Evolutionary conservation across 306 rosid species (phyloP).

Genomic region (Sechiopsis laciniata): DNA sequence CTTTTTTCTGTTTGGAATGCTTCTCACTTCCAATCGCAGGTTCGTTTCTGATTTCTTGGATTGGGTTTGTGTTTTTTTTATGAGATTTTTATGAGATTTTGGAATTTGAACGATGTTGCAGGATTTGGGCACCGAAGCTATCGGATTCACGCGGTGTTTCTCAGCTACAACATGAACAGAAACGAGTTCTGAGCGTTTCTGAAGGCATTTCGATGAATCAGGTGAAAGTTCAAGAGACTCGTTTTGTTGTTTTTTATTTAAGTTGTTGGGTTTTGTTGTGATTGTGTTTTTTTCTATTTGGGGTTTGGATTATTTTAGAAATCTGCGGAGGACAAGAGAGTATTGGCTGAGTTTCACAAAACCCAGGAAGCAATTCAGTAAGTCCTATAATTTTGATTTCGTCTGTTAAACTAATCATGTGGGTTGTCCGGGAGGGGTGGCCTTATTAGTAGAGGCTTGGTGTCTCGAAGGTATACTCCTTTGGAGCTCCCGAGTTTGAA

Average conservation of each 20-base stretch:
- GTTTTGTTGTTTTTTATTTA: not conserved
- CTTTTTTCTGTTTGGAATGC: slow-evolving; percentile 2
- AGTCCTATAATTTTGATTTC: slow-evolving; percentile 30
- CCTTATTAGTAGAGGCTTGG: too few species aligned
- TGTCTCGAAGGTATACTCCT: too few species aligned
- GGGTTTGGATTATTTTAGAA: slow-evolving; percentile 32
- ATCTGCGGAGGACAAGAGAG: slow-evolving; percentile 46
- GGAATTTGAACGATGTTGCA: slow-evolving; percentile 2
- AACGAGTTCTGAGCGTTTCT: not conserved
- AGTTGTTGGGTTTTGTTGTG: not conserved
- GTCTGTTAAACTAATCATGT: too few species aligned
- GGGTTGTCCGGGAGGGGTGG: slow-evolving; percentile 32
- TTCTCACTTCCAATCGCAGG: slow-evolving; percentile 20
- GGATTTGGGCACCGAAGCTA: not conserved
- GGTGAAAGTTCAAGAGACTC: not conserved
- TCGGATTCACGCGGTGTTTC: not conserved
- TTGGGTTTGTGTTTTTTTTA: not conserved
- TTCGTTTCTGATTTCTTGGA: not conserved
- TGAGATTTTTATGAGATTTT: not conserved
- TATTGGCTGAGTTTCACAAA: slow-evolving; percentile 52
- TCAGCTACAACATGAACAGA: not conserved
- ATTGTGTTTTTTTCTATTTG: not conserved
- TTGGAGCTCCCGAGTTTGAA: slow-evolving; percentile 35
- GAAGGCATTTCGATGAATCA: not conserved
- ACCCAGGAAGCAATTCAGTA: slow-evolving; percentile 88